phyloP scores from a whole-genome alignment of 331 rosid genomes.

The Quercus lobata region DNA sequence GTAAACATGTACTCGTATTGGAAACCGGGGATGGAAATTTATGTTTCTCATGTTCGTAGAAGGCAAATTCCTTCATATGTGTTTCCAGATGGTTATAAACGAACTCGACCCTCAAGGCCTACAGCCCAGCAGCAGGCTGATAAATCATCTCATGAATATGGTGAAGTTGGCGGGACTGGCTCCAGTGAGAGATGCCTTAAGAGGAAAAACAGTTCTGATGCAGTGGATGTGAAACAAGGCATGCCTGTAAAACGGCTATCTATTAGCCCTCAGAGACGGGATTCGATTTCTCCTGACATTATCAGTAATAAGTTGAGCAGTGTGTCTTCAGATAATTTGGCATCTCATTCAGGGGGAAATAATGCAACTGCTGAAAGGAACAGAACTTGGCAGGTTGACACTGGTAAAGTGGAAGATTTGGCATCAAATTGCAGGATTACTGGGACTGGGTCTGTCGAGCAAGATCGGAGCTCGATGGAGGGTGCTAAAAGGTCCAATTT shows the following conservation, averaged over 20 bases:
- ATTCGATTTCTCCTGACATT: slow-evolving; percentile 31
- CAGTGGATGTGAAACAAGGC: slow-evolving; percentile 5
- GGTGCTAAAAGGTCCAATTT: slow-evolving; percentile 17
- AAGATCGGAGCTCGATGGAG: slow-evolving; percentile 21
- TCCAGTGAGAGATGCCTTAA: slow-evolving; percentile 12
- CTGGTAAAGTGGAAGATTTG: not conserved
- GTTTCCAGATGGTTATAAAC: slow-evolving; percentile 73
- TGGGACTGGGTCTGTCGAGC: slow-evolving; percentile 21
- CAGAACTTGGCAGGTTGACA: not conserved
- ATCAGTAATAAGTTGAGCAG: not conserved
- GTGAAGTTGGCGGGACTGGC: not conserved
- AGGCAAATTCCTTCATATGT: slow-evolving; percentile 77
- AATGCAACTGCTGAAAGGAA: not conserved
- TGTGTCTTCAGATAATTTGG: slow-evolving; percentile 14
- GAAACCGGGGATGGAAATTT: slow-evolving; percentile 91
- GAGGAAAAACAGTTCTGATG: slow-evolving; percentile 18
- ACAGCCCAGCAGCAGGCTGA: not conserved
- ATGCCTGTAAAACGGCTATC: slow-evolving; percentile 19
- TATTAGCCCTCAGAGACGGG: slow-evolving; percentile 23
- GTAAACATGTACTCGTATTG: slow-evolving; percentile 70
- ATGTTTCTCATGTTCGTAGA: slow-evolving; percentile 88
- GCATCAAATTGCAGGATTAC: slow-evolving; percentile 5
- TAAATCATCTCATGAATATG: not conserved
- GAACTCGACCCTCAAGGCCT: slow-evolving; percentile 5
- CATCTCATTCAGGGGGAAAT: not conserved